Conservation (phyloP, 2,329 filamentous ascomycete genomes). For the Podosphaera fusca region DNA sequence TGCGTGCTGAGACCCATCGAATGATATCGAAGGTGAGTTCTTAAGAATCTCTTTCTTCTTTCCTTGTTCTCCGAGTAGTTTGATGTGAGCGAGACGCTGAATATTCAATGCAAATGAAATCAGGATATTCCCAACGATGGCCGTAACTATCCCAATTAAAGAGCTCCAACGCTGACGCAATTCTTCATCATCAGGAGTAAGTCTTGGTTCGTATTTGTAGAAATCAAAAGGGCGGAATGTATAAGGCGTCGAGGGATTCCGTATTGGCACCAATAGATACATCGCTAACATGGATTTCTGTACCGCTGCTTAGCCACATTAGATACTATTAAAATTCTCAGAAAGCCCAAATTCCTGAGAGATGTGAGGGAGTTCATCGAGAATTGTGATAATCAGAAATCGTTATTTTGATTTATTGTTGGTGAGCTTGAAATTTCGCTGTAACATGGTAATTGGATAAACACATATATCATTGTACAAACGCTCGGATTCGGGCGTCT, state of each 20-base stretch:
- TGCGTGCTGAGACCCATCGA: conserved; percentile 20
- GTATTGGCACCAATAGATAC: not conserved
- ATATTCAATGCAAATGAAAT: conserved; percentile 93
- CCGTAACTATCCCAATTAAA: conserved; percentile 80
- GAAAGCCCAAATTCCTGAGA: too few species aligned
- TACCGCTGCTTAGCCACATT: too few species aligned
- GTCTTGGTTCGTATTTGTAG: not conserved
- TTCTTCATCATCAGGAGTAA: conserved; percentile 18
- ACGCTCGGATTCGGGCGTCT: too few species aligned
- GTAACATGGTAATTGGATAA: too few species aligned
- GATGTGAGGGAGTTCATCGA: too few species aligned
- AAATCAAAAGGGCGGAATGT: not conserved
- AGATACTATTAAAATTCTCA: too few species aligned
- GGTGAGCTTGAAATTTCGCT: too few species aligned
- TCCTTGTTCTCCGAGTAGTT: conserved; percentile 48
- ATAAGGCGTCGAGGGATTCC: not conserved
- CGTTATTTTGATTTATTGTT: too few species aligned
- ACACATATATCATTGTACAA: too few species aligned
- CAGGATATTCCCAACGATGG: conserved; percentile 76
- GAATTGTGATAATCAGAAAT: too few species aligned
- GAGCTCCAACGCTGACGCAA: conserved; percentile 60
- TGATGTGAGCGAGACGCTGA: conserved; percentile 83
- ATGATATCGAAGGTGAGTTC: conserved; percentile 6
- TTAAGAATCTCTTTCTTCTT: conserved; percentile 25
- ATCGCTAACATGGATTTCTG: not conserved